Percentiles rank a stretch among this genome's conserved stretches.
Evolutionary conservation across 139 green algal species (phyloP).

Genomic region (Coelastrella sp.): DNA sequence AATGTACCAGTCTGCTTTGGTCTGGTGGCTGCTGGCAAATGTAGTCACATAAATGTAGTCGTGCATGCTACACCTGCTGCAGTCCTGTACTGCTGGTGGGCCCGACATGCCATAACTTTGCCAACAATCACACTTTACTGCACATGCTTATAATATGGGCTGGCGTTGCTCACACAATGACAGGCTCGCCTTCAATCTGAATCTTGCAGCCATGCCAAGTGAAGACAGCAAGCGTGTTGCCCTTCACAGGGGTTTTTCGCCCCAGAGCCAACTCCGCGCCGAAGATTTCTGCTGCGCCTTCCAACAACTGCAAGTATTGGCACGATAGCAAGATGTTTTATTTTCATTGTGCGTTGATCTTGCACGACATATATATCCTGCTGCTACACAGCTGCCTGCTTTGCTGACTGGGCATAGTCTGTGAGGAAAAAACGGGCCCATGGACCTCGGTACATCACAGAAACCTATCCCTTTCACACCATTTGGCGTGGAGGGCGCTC

Average conservation of each 20-base stretch:
- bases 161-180: conserved; percentile 64
- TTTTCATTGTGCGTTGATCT: not conserved
- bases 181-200: conserved; percentile 62
- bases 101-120: too few species aligned
- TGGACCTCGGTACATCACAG: too few species aligned
- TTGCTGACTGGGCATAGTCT: not conserved
- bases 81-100: not conserved
- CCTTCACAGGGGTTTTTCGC: conserved; percentile 61
- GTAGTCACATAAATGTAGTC: not conserved
- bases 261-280: conserved; percentile 81
- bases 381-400: not conserved
- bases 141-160: too few species aligned
- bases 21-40: too few species aligned
- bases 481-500: too few species aligned
- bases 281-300: conserved; percentile 89
- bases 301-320: conserved; percentile 2
- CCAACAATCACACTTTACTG: too few species aligned
- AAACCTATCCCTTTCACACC: too few species aligned
- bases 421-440: too few species aligned
- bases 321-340: not conserved
- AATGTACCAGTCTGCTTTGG: too few species aligned
- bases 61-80: not conserved
- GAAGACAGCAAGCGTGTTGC: conserved; percentile 87
- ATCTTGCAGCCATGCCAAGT: conserved; percentile 82
- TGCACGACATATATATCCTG: not conserved